Evolutionary conservation across 2,329 filamentous ascomycete species (phyloP), one percentile per base, ranked within the genome.

Genomic region (Chaetothyriales sp.): DNA sequence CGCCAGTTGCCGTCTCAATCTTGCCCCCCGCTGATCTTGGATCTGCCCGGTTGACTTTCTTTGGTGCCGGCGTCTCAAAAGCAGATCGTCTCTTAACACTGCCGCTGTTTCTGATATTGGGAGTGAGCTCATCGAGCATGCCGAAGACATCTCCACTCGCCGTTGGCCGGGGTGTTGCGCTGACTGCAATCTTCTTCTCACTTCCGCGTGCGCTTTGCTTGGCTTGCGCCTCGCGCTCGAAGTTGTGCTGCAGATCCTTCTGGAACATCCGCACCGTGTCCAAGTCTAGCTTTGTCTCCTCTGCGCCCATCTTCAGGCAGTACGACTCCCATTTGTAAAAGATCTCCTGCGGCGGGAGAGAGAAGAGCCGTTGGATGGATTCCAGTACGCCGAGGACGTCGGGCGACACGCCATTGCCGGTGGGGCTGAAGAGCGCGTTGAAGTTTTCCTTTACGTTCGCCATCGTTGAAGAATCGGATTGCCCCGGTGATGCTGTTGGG

Each of bases 241-340:
- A 70, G 39, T 78, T 75, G 61, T 95, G 88, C 63, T 90, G 87
- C 6, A 95, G 76, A 62, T 86, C 83, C 63, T 87, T 84, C 66
- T 95, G 95, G 64, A 98, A 84, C 50, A 80, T 79, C 44, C 83
- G 78, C 45, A 86, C 78, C 0, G 78, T 83, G 39, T 83, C 78
- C 43, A 93, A 73, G 46, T 83, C 79, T 54, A 86, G 70, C 53
- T 75, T 81, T 55, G 81, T 81, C 51, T 87, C 84, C 51, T 93
- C 86, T 46, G 79, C 72, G 20, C 89, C 86, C 81, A 96, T 88
- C 68, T 90, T 94, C 65, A 98, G 83, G 67, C 85, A 89, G 73
- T 95, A 96, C 0, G 88, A 90, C 67, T 98, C 92, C 92, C 92
- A 98, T 75, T 96, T 96, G 79, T 87, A 95, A 68, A 87, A 95